Percentiles rank a stretch among this genome's conserved stretches.
These are phyloP conservation scores for Albugo candida DNA, from an alignment of 352 stramenopile species.

Conservation along the genomic window DNA sequence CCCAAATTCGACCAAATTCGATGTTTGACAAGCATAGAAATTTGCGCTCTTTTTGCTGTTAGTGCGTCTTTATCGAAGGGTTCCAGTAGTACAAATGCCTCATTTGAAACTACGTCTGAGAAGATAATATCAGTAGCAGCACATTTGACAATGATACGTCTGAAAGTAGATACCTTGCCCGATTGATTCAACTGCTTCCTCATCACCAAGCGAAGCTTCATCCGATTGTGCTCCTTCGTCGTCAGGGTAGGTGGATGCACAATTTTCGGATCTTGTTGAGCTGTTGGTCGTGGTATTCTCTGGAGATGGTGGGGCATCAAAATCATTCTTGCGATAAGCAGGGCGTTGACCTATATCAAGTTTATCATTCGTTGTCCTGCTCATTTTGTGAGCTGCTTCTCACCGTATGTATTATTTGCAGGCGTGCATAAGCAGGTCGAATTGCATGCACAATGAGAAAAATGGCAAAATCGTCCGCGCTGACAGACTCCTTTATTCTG, in stretches of 20 bases:
- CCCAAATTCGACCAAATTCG: slow-evolving; percentile 72
- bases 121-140: background rate
- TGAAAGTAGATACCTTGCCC: slow-evolving; percentile 15
- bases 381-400: background rate
- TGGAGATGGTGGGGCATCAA: slow-evolving; percentile 49
- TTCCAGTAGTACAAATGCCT: slow-evolving; percentile 45
- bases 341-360: slow-evolving; percentile 36
- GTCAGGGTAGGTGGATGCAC: slow-evolving; percentile 12
- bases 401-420: slow-evolving; percentile 72
- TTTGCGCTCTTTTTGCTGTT: slow-evolving; percentile 56
- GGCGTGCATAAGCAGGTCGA: slow-evolving; percentile 67
- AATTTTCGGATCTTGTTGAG: slow-evolving; percentile 23
- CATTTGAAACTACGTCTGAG: slow-evolving; percentile 35
- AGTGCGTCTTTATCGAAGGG: slow-evolving; percentile 64
- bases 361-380: background rate
- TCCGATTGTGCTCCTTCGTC: slow-evolving; percentile 4
- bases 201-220: slow-evolving; percentile 8
- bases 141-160: background rate
- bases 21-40: slow-evolving; percentile 48
- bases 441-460: slow-evolving; percentile 76
- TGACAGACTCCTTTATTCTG: slow-evolving; percentile 78
- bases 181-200: slow-evolving; percentile 56
- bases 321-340: slow-evolving; percentile 64
- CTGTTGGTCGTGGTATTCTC: slow-evolving; percentile 13
- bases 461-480: slow-evolving; percentile 66